Percentiles rank a stretch among this genome's conserved stretches.
Conservation (phyloP, 2,329 filamentous ascomycete species). For the Alternaria sp. region DNA sequence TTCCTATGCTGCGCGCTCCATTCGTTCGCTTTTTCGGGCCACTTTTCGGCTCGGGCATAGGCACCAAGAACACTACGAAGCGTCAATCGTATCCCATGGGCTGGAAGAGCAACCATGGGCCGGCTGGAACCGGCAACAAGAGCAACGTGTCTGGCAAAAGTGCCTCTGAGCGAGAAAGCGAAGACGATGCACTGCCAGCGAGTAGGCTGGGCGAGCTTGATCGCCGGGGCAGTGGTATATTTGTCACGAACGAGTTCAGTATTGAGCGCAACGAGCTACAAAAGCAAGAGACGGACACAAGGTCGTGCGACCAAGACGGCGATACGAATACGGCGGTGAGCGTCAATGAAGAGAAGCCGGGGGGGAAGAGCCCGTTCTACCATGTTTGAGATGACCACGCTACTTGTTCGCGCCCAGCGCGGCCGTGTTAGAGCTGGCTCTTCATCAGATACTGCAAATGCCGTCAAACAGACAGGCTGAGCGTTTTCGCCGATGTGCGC, state of each 20-base stretch:
- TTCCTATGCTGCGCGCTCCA: constrained; percentile 31
- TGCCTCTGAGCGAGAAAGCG: constrained; percentile 24
- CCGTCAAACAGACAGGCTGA: not conserved
- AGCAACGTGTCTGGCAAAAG: constrained; percentile 7
- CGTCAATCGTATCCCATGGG: constrained; percentile 18
- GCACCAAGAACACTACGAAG: constrained; percentile 10
- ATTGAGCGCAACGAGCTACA: constrained; percentile 16
- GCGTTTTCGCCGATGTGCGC: not conserved
- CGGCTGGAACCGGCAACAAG: constrained; percentile 12
- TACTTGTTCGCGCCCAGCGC: not conserved
- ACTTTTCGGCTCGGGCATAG: constrained; percentile 18
- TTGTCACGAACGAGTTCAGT: constrained; percentile 30
- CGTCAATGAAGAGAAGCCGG: constrained; percentile 16
- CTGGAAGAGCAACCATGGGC: constrained; percentile 12
- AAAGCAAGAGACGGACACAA: constrained; percentile 11
- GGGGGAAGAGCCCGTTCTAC: constrained; percentile 19
- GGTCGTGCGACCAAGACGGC: constrained; percentile 7
- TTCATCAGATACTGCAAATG: not conserved
- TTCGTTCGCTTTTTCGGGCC: constrained; percentile 29
- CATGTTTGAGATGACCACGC: constrained; percentile 14
- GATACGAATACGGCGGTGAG: constrained; percentile 11
- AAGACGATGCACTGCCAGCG: constrained; percentile 8
- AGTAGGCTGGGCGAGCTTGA: not conserved
- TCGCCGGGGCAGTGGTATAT: constrained; percentile 20
- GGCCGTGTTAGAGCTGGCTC: not conserved